phyloP scores from a whole-genome alignment of 2,329 filamentous ascomycete species.

The Stachybotrys chlorohalonatus region DNA sequence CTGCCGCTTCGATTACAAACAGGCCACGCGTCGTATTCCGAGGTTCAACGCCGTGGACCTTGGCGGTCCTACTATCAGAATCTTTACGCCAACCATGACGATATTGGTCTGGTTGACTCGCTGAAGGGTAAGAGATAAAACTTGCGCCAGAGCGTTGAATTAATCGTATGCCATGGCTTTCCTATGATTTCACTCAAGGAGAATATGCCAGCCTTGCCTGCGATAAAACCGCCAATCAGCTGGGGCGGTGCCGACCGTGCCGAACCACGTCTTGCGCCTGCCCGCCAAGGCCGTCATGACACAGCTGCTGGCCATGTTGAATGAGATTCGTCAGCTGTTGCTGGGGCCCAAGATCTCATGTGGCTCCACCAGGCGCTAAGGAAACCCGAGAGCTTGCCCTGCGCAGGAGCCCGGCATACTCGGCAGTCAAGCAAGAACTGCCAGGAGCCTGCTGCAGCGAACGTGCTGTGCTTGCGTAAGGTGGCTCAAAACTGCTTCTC shows the following conservation, averaged over 20 bases:
- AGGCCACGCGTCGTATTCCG: no score
- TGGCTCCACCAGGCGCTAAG: background rate
- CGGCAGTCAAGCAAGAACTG: background rate
- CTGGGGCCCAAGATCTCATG: background rate
- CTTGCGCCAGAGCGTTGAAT: no score
- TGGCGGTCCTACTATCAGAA: constrained; percentile 9
- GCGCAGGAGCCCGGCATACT: background rate
- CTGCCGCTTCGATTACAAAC: no score
- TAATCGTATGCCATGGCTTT: background rate
- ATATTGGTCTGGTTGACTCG: background rate
- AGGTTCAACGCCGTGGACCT: constrained; percentile 1
- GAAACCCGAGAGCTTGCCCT: background rate
- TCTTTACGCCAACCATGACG: background rate
- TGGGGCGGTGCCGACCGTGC: background rate
- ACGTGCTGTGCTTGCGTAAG: background rate
- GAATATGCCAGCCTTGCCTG: background rate
- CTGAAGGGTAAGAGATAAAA: background rate
- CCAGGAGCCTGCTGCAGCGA: background rate
- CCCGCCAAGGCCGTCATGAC: background rate
- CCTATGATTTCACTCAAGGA: background rate
- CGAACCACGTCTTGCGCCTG: background rate
- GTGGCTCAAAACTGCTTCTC: background rate
- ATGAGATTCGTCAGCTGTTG: background rate
- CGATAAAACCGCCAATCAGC: background rate
- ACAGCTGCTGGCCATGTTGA: background rate